Evolutionary conservation across 148 eudicot genomes (phyloP), one percentile per base, ranked within the genome.

Genomic region (Rhododendron ovatum): DNA sequence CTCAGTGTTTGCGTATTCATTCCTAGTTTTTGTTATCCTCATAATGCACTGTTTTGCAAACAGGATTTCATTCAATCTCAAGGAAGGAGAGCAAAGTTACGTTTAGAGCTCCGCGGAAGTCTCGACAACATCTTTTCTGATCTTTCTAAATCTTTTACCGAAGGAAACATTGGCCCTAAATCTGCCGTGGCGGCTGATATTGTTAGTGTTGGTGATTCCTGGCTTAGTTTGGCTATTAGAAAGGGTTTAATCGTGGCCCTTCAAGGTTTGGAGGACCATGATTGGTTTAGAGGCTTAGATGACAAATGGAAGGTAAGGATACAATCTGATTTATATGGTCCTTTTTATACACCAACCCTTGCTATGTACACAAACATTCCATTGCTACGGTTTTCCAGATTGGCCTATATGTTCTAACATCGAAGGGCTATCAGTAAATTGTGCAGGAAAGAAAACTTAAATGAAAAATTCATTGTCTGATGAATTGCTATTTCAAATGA

Each of bases 271-370:
- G 98, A 97, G 88, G 91, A 94, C 75, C 91, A 91, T 84, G 96
- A 93, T 71, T 97, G 99, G 98, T 94, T 93, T 86, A 88, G 63
- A 83, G 86, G 89, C 82, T 90, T 97, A 71, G 85, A 91, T 83
- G 93, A 93, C 28, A 93, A 89, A 87, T 97, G 99, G 99, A 97
- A 95, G 98, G 99, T 97, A 91, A 86, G 89, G 50, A 83, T 85
- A 74, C 26, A 76, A 39, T 22, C 53, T 84, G 69, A 76, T 76
- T 24, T 84, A 3, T 76, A 53, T 13, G 35, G 71, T 35, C n/a
- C 65, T 45, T 43, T 55, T 13, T 57, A 53, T 84, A 26, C 61
- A 6, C 30, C 26, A 76, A 55, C 15, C 81, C 59, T 35, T 84
- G 28, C 26, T 13, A 14, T 9, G 8, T 71, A 71, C 33, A 35